Evolutionary conservation across 192 early-diverging fungal species (phyloP).

Genomic region (Powellomyces hirtus): DNA sequence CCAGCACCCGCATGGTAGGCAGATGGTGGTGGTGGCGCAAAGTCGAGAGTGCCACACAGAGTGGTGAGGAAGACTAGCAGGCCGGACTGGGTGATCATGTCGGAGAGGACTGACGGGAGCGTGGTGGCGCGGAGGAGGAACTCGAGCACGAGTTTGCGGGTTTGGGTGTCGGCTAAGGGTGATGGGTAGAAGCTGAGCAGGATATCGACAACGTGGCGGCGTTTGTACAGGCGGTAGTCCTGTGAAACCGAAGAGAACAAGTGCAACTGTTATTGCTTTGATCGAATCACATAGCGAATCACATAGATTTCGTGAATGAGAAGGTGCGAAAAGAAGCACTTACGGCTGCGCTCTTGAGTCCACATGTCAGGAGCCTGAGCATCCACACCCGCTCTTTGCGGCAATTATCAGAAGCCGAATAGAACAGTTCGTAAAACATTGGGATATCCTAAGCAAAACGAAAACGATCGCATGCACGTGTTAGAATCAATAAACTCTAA

Average conservation of each 20-base stretch:
- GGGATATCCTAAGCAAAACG: conserved; percentile 70
- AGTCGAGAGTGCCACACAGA: conserved; percentile 9
- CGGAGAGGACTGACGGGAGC: conserved; percentile 55
- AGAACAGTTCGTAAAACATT: conserved; percentile 78
- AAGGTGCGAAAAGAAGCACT: not conserved
- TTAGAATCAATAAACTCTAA: not conserved
- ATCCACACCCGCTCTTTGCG: conserved; percentile 76
- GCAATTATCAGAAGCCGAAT: conserved; percentile 59
- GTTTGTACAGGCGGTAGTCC: conserved; percentile 68
- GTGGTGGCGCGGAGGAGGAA: conserved; percentile 51
- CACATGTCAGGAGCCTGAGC: conserved; percentile 58
- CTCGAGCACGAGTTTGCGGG: conserved; percentile 33
- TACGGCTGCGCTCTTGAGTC: conserved; percentile 54
- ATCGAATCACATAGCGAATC: not conserved
- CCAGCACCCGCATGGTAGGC: too few species aligned
- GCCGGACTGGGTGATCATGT: conserved; percentile 60
- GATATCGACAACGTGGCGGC: conserved; percentile 71
- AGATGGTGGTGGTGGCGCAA: conserved; percentile 14
- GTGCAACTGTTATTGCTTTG: not conserved
- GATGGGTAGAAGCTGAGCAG: conserved; percentile 68
- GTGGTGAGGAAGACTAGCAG: conserved; percentile 54
- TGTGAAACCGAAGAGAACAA: conserved; percentile 15
- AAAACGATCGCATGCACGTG: not conserved
- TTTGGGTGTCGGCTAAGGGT: conserved; percentile 56
- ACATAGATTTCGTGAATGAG: not conserved